phyloP scores from a whole-genome alignment of 306 rosid genomes.

The Vigna unguiculata region DNA sequence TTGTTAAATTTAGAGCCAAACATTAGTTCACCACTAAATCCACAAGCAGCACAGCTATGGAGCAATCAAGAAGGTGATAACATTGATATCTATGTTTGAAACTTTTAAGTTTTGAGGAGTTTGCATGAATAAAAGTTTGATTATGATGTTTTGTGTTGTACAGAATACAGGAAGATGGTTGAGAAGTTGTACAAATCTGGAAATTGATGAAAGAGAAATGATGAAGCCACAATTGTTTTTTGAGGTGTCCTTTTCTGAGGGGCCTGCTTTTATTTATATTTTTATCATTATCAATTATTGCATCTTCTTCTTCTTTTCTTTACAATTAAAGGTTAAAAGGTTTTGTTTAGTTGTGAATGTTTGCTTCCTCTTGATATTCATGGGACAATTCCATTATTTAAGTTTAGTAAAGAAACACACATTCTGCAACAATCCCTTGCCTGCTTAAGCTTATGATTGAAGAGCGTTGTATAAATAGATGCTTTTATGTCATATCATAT shows the following conservation, averaged over 20 bases:
- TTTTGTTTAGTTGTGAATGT: not conserved
- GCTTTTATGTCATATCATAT: no score
- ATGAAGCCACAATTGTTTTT: conserved; percentile 32
- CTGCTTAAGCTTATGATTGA: no score
- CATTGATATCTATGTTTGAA: conserved; percentile 44
- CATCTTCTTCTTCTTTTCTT: conserved; percentile 2
- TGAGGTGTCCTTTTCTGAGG: conserved; percentile 7
- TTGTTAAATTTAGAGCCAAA: conserved; percentile 72
- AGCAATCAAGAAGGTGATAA: conserved; percentile 89
- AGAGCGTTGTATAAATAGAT: no score
- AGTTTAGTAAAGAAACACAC: no score
- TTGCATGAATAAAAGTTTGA: not conserved
- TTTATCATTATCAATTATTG: not conserved
- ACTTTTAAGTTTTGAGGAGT: not conserved
- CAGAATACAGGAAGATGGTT: conserved; percentile 96
- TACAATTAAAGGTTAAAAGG: not conserved
- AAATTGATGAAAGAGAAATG: not conserved
- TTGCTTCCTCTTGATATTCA: not conserved
- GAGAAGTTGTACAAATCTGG: conserved; percentile 80
- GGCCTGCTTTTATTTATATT: conserved; percentile 36
- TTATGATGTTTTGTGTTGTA: not conserved
- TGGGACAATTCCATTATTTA: no score
- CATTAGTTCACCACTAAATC: conserved; percentile 88
- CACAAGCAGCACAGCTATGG: conserved; percentile 97
- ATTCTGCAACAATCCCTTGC: no score